Conservation (phyloP, 2,329 filamentous ascomycete species). For the Fusarium humuli region DNA sequence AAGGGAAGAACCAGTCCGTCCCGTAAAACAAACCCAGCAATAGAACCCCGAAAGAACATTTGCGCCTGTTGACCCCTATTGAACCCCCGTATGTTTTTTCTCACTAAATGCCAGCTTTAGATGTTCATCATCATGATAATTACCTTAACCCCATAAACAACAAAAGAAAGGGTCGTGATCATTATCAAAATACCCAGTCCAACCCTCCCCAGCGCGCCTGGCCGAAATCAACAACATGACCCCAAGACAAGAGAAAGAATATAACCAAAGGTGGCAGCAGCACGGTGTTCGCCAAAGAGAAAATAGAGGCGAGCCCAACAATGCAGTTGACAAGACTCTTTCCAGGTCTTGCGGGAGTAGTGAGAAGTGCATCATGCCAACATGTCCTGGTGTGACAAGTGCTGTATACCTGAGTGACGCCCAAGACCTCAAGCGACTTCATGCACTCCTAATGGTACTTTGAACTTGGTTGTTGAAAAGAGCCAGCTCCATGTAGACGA, state of each 20-base stretch:
- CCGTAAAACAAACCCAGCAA: constrained; percentile 2
- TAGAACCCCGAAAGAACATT: constrained; percentile 6
- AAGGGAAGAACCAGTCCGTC: constrained; percentile 37
- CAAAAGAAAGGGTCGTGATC: constrained; percentile 38
- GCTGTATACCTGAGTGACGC: not conserved
- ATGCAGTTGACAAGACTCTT: not conserved
- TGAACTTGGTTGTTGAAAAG: not conserved
- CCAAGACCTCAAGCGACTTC: not conserved
- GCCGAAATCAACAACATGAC: constrained; percentile 10
- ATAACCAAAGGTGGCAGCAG: not conserved
- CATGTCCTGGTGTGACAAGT: not conserved
- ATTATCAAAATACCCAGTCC: constrained; percentile 22
- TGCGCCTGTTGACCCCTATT: constrained; percentile 27
- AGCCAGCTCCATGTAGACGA: not conserved
- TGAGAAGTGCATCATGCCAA: not conserved
- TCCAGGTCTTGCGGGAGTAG: not conserved
- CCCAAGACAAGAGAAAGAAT: not conserved
- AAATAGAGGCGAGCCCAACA: not conserved
- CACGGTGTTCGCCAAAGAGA: not conserved
- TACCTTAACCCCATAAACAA: constrained; percentile 17
- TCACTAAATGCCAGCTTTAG: constrained; percentile 34
- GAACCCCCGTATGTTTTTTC: constrained; percentile 19
- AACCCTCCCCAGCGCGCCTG: constrained; percentile 34
- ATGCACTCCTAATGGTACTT: not conserved
- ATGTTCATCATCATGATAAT: constrained; percentile 35